These are phyloP conservation scores for Suhomyces choctaworum DNA, from an alignment of 1,139 yeast genomes.

Conservation along the genomic window DNA sequence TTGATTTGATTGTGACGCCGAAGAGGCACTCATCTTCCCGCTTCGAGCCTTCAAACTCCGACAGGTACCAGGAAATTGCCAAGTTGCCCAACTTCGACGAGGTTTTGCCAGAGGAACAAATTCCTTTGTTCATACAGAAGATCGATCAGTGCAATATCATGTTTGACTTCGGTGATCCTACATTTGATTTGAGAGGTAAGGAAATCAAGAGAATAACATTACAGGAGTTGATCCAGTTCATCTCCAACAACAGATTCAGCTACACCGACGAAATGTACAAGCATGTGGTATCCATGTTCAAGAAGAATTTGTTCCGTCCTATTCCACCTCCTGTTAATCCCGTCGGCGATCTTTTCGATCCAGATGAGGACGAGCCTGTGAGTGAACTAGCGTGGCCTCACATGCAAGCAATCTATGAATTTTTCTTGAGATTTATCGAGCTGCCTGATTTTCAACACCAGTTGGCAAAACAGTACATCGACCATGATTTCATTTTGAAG, in stretches of 20 bases:
- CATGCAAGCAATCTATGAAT: constrained; percentile 95
- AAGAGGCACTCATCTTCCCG: constrained; percentile 93
- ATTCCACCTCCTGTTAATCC: constrained; percentile 99
- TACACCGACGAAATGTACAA: constrained; percentile 90
- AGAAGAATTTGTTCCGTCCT: constrained; percentile 85
- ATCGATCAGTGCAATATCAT: constrained; percentile 92
- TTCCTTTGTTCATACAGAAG: constrained; percentile 78
- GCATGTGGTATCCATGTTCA: constrained; percentile 88
- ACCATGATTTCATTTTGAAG: constrained; percentile 80
- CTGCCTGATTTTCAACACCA: constrained; percentile 94
- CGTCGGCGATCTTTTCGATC: constrained; percentile 92
- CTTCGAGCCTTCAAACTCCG: constrained; percentile 75
- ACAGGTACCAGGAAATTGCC: constrained; percentile 65
- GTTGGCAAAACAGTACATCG: constrained; percentile 89
- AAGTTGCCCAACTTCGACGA: constrained; percentile 89
- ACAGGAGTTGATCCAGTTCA: constrained; percentile 85
- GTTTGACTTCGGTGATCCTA: constrained; percentile 93
- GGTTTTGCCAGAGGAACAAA: constrained; percentile 82
- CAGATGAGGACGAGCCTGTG: constrained; percentile 98
- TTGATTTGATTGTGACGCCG: constrained; percentile 60
- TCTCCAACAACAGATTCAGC: constrained; percentile 76
- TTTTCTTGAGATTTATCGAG: constrained; percentile 88
- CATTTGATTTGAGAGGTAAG: constrained; percentile 87
- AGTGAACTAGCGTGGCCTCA: constrained; percentile 98
- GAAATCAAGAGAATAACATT: constrained; percentile 85